Conservation (phyloP, 1,284 basidiomycete genomes). For the Cutaneotrichosporon cavernicola region DNA sequence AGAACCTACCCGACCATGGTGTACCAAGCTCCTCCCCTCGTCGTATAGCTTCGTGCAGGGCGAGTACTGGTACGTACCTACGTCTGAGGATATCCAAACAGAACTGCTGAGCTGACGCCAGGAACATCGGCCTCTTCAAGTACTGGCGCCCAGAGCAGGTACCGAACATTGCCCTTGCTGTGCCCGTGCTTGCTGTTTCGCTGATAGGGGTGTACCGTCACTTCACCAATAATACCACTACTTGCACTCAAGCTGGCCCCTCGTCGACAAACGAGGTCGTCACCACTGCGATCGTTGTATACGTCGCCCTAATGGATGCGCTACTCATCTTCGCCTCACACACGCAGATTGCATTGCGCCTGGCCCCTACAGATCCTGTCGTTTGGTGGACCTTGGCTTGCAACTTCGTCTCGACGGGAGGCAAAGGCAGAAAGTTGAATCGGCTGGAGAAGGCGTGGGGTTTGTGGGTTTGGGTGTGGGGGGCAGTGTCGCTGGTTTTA, state of each 20-base stretch:
- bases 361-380: constrained; percentile 74
- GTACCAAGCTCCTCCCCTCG: constrained; percentile 61
- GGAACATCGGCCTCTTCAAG: constrained; percentile 74
- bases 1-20: constrained; percentile 62
- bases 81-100: neutral
- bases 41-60: constrained; percentile 82
- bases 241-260: neutral
- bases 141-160: constrained; percentile 83
- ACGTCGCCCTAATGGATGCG: constrained; percentile 62
- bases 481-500: constrained; percentile 66
- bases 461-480: constrained; percentile 75
- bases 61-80: constrained; percentile 66
- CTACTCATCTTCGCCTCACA: constrained; percentile 78
- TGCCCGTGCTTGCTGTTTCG: constrained; percentile 66
- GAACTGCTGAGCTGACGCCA: constrained; percentile 26
- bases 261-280: neutral
- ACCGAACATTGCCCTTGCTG: constrained; percentile 81
- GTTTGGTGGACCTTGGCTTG: constrained; percentile 79
- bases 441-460: constrained; percentile 47
- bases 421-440: constrained; percentile 40
- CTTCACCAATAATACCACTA: neutral
- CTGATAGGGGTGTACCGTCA: constrained; percentile 38
- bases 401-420: neutral
- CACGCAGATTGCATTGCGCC: constrained; percentile 83
- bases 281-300: constrained; percentile 63